Evolutionary conservation across 2,329 filamentous ascomycete species (phyloP).

Genomic region (Ascochyta koolunga): DNA sequence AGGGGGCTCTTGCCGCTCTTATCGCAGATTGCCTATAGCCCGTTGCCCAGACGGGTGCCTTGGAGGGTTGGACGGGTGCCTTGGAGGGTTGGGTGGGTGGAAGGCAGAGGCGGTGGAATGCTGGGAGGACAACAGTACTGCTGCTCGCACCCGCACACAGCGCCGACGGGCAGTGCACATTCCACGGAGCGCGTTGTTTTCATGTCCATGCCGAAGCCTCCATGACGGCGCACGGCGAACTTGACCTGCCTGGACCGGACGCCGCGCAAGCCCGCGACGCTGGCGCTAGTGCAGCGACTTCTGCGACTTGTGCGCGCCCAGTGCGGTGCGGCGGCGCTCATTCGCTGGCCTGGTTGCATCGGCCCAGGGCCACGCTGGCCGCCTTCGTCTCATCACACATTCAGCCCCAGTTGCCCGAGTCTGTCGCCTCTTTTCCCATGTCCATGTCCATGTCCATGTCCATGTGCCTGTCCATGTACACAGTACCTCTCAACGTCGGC

Average conservation of each 20-base stretch:
- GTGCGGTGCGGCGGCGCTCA: conserved; percentile 6
- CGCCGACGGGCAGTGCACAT: background rate
- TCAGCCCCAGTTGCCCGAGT: conserved; percentile 22
- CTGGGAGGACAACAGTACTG: too few relatives aligned
- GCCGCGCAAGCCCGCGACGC: conserved; percentile 15
- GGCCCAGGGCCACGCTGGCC: conserved; percentile 18
- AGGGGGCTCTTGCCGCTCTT: conserved; percentile 22
- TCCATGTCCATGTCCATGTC: too few relatives aligned
- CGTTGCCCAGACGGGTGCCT: too few relatives aligned
- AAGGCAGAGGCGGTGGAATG: background rate
- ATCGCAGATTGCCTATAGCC: conserved; percentile 7
- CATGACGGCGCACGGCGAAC: conserved; percentile 24
- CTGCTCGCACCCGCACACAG: background rate
- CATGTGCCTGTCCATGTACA: too few relatives aligned
- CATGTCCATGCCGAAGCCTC: background rate
- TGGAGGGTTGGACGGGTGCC: too few relatives aligned
- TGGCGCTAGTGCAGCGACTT: conserved; percentile 5
- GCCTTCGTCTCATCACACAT: conserved; percentile 29
- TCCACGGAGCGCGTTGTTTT: conserved; percentile 16
- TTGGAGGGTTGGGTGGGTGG: too few relatives aligned
- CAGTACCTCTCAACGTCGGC: too few relatives aligned
- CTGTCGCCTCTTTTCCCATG: conserved; percentile 21
- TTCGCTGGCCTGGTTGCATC: conserved; percentile 16
- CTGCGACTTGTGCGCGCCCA: conserved; percentile 12
- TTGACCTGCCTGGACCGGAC: conserved; percentile 26